Percentiles rank a stretch among this genome's conserved stretches.
Conservation (phyloP, 495 filamentous ascomycete genomes). For the Neurospora cerealis region DNA sequence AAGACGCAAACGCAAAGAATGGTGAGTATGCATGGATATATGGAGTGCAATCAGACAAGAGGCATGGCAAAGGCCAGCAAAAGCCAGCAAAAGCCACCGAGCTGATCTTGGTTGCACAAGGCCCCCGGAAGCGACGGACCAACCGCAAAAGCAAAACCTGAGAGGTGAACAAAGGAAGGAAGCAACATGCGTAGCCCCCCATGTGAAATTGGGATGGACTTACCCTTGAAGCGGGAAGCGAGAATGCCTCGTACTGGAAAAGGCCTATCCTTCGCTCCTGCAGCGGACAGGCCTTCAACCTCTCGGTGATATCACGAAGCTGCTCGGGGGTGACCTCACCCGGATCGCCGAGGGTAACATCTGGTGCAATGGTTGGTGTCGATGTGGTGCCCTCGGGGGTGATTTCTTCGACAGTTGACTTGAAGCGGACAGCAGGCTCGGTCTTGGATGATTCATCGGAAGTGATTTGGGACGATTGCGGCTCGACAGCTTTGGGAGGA, state of each 20-base stretch:
- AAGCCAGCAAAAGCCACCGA: background rate
- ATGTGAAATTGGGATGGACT: slow-evolving; percentile 22
- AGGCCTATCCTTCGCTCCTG: slow-evolving; percentile 76
- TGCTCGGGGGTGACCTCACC: slow-evolving; percentile 45
- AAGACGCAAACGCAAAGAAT: background rate
- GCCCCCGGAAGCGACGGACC: background rate
- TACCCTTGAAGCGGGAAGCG: slow-evolving; percentile 78
- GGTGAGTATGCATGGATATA: background rate
- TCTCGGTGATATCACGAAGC: slow-evolving; percentile 60
- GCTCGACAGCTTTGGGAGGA: background rate
- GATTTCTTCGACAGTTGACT: slow-evolving; percentile 65
- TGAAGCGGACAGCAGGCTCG: slow-evolving; percentile 63
- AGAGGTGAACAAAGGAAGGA: background rate
- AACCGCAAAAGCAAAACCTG: background rate
- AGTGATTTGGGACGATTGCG: background rate
- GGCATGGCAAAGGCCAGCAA: background rate
- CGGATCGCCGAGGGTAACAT: slow-evolving; percentile 18
- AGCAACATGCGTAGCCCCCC: background rate
- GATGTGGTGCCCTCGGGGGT: slow-evolving; percentile 36
- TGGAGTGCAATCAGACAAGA: background rate
- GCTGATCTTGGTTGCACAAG: background rate
- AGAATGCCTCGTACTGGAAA: slow-evolving; percentile 79
- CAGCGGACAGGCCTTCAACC: slow-evolving; percentile 59
- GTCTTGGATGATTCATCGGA: background rate
- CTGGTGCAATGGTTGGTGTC: slow-evolving; percentile 14